Evolutionary conservation across 768 basidiomycete genomes (phyloP).

Genomic region (Mycena epipterygia): DNA sequence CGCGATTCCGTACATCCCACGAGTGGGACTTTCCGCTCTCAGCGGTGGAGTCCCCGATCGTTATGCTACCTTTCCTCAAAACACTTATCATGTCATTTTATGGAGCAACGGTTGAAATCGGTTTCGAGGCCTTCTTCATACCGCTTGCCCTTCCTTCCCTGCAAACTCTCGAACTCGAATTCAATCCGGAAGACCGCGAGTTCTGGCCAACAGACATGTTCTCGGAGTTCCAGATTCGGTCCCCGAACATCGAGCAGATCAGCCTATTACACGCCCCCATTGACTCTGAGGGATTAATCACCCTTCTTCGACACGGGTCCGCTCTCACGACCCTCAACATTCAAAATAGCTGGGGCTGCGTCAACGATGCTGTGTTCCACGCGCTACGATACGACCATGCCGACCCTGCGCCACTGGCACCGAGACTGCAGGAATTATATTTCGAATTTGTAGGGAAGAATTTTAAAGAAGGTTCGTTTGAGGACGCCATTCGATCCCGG

Average conservation of each 20-base stretch:
- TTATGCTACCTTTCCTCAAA: slow-evolving; percentile 7
- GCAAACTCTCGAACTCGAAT: not conserved
- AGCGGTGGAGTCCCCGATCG: not conserved
- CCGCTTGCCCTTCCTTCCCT: slow-evolving; percentile 19
- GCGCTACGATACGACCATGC: not conserved
- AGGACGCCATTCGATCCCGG: slow-evolving; percentile 10
- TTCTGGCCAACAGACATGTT: slow-evolving; percentile 3
- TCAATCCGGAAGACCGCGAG: not conserved
- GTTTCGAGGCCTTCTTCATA: not conserved
- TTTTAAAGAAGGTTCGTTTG: not conserved
- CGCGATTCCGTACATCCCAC: not conserved
- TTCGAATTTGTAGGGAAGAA: not conserved
- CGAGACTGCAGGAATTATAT: not conserved
- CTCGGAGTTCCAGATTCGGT: slow-evolving; percentile 1
- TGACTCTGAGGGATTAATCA: not conserved
- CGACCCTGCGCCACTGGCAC: not conserved
- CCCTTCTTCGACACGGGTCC: not conserved
- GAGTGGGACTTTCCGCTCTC: not conserved
- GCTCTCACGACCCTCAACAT: not conserved
- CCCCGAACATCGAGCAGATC: slow-evolving; percentile 3
- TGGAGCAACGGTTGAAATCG: not conserved
- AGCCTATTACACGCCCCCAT: not conserved
- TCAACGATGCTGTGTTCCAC: not conserved
- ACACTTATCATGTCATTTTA: not conserved
- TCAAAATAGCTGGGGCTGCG: not conserved